phyloP scores from a whole-genome alignment of 192 early-diverging fungal species.

The Obelidium mucronatum region DNA sequence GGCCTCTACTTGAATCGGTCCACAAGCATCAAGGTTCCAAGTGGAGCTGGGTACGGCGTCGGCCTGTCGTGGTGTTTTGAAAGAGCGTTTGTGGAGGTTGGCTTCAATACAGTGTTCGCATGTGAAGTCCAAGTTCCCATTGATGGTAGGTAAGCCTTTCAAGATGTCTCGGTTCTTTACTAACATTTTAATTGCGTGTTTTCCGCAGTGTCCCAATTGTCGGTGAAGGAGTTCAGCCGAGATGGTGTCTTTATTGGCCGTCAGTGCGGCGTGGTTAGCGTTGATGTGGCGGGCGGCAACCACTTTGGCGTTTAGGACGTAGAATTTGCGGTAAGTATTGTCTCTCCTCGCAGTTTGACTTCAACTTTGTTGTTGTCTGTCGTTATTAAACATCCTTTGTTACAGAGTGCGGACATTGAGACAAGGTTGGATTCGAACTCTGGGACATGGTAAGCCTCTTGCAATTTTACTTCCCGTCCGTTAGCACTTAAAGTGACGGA shows the following conservation, averaged over 20 bases:
- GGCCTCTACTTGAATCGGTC: not conserved
- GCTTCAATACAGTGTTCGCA: not conserved
- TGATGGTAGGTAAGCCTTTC: not conserved
- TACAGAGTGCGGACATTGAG: not conserved
- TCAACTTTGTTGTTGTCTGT: not conserved
- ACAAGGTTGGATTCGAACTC: not conserved
- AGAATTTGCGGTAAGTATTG: not conserved
- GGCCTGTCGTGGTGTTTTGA: not conserved
- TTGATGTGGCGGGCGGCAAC: too few species aligned
- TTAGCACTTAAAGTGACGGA: not conserved
- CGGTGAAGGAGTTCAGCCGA: not conserved
- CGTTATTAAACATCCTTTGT: not conserved
- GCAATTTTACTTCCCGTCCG: not conserved
- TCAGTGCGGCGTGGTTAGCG: too few species aligned
- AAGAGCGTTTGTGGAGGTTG: not conserved
- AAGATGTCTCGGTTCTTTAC: not conserved
- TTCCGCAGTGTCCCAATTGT: not conserved
- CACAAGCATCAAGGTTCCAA: not conserved
- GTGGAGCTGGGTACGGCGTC: not conserved
- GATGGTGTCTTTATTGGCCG: too few species aligned
- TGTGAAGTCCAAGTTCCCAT: not conserved
- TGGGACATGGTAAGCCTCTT: not conserved
- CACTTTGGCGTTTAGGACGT: too few species aligned
- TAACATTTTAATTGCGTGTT: not conserved
- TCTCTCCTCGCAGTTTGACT: not conserved